Evolutionary conservation across 129 eudicot species (phyloP), one percentile per base, ranked within the genome.

Genomic region (Flaveria brownii): DNA sequence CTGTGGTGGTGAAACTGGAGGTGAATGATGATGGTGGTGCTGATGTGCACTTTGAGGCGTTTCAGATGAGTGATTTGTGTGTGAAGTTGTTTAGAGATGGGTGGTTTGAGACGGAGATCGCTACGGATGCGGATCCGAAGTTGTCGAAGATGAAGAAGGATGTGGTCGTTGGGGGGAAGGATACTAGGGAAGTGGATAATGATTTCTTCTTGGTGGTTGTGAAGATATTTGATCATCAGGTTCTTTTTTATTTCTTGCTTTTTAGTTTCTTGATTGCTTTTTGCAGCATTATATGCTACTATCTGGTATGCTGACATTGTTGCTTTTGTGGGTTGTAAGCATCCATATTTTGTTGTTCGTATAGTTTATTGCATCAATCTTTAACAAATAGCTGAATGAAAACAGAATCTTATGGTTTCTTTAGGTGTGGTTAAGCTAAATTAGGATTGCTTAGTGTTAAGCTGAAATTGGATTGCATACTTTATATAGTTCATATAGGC

Each of bases 171-270:
- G 99, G 97, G 5, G 99, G 79, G 14, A 94, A 94, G 82, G 99
- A 94, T 83, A 88, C 96, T 0, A 83, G 68, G 75, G 99, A 94
- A 66, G 89, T 94, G 43, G 97, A 94, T 79, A 94, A 94, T 73
- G 99, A 94, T 80, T 94, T 94, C 81, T 94, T 94, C 85, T 84
- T 94, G 93, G 99, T 94, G 65, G 97, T 94, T 55, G 97, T 94
- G 45, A 94, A 94, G 94, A 94, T 94, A 26, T 72, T 69, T 25
- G 99, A 94, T 86, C 99, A 94, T 68, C 97, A 94, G 99, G 99
- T 94, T 52, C 6, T 74, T 76, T 56, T 23, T 23, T 3, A 6
- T 8, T 1, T 13, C 71, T 80, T 65, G 43, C 11, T 33, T 55
- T n/a, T 6, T 42, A 57, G 0, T 36, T 60, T 84, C 98, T 87